phyloP scores from a whole-genome alignment of 345 rosid species.

The Arabidopsis suecica region DNA sequence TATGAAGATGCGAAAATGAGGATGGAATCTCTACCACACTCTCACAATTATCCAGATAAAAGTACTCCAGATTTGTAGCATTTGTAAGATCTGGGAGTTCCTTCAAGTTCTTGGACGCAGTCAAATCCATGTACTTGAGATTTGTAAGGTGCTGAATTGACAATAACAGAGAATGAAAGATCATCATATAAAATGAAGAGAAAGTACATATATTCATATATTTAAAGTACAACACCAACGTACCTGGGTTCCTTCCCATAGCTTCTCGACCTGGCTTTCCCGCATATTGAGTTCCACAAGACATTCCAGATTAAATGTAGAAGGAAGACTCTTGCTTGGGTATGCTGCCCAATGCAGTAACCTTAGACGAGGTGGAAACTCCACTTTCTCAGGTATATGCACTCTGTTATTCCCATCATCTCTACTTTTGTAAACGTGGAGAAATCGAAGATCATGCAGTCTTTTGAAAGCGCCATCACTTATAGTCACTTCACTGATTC shows the following conservation, averaged over 20 bases:
- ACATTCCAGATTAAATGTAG: neutral
- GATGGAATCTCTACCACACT: constrained; percentile 22
- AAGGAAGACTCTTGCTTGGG: constrained; percentile 32
- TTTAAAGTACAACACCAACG: neutral
- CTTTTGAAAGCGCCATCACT: neutral
- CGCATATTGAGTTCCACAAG: constrained; percentile 19
- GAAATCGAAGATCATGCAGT: constrained; percentile 33
- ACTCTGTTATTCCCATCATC: neutral
- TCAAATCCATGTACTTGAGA: constrained; percentile 24
- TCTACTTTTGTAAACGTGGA: constrained; percentile 6
- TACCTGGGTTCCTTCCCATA: constrained; percentile 32
- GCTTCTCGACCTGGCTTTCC: constrained; percentile 8
- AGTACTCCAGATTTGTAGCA: constrained; percentile 18
- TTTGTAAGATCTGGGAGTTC: constrained; percentile 31
- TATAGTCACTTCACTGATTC: neutral
- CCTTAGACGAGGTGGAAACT: constrained; percentile 8
- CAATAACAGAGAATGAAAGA: no score
- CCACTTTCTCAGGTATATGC: neutral
- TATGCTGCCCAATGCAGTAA: constrained; percentile 27
- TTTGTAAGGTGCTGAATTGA: constrained; percentile 29
- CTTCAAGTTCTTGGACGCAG: neutral
- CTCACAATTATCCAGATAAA: constrained; percentile 4
- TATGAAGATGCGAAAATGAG: neutral
- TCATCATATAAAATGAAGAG: neutral
- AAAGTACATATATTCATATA: neutral